These are phyloP conservation scores for Epichloe amarillans DNA, from an alignment of 2,329 filamentous ascomycete species.

Conservation along the genomic window DNA sequence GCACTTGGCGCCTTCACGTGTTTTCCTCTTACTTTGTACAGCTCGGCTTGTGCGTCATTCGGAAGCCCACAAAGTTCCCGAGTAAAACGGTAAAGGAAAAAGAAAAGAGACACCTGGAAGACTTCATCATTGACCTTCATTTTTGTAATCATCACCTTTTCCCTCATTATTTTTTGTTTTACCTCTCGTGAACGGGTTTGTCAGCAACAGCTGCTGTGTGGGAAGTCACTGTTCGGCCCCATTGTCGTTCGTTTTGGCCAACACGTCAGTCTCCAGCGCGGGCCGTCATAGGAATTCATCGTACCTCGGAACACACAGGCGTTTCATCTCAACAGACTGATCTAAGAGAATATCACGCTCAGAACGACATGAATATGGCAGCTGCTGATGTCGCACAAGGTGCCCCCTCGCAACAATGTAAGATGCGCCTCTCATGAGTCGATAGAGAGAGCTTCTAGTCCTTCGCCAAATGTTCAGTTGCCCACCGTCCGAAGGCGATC, in stretches of 20 bases:
- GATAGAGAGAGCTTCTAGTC: too few relatives aligned
- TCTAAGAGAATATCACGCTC: not conserved
- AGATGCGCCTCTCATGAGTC: not conserved
- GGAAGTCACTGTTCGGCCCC: too few relatives aligned
- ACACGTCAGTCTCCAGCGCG: not conserved
- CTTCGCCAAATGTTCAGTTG: too few relatives aligned
- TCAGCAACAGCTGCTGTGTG: not conserved
- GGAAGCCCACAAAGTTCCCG: too few relatives aligned
- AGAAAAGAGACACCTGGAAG: not conserved
- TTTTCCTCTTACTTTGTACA: not conserved
- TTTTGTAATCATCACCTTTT: too few relatives aligned
- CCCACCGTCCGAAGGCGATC: too few relatives aligned
- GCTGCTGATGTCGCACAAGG: not conserved
- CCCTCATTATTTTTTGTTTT: too few relatives aligned
- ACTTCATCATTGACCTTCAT: too few relatives aligned
- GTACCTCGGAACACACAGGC: not conserved
- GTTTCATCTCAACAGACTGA: not conserved
- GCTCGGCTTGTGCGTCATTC: not conserved
- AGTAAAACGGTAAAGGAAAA: not conserved
- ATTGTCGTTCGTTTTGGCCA: not conserved
- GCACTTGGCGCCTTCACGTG: not conserved
- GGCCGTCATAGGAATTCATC: too few relatives aligned
- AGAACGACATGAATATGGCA: not conserved
- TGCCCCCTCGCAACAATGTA: not conserved
- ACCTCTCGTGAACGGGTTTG: not conserved